Evolutionary conservation across 805 yeast species (phyloP), one percentile per base, ranked within the genome.

Genomic region (Diddensiella santjacobensis): DNA sequence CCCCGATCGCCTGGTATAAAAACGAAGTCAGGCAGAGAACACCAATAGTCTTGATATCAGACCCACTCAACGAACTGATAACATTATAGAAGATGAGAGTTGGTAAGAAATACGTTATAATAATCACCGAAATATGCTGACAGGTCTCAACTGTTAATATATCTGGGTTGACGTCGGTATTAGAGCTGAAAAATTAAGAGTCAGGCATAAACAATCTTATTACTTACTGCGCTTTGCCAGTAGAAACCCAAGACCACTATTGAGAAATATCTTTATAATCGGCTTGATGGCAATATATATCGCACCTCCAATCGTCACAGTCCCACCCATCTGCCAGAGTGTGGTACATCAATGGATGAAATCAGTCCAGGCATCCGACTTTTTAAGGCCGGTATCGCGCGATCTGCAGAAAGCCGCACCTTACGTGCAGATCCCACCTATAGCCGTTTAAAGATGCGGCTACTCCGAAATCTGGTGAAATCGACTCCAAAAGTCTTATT

Each of bases 261-360:
- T 83, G 55, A 84, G 67, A 59, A 87, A 84, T 55, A 87, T 84
- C 65, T 88, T 88, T 66, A 87, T 74, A 49, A 87, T 82, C n/a
- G 96, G 96, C 69, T 87, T 87, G 48, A 84, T 82, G 0, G 95
- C 79, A 20, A 87, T 75, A 67, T 84, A 87, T 3, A 88, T 83
- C 31, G 87, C 79, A 35, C 74, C 72, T 15, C 93, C 91, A 26
- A 55, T 37, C 2, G 49, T 33, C 3, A 55, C n/a, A 1, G 44
- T 26, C 8, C 11, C 31, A 26, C 13, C 35, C 47, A 43, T 20
- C 22, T 26, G 31, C 31, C 31, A 26, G 8, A n/a, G n/a, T n/a
- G n/a, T n/a, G n/a, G n/a, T n/a, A n/a, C n/a, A n/a, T n/a, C n/a
- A n/a, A n/a, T n/a, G n/a, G n/a, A 8, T 35, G 15, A 20, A 8